Percentiles rank a stretch among this genome's conserved stretches.
Evolutionary conservation across 2,329 filamentous ascomycete genomes (phyloP).

Genomic region (Chalaropsis ovoidea): DNA sequence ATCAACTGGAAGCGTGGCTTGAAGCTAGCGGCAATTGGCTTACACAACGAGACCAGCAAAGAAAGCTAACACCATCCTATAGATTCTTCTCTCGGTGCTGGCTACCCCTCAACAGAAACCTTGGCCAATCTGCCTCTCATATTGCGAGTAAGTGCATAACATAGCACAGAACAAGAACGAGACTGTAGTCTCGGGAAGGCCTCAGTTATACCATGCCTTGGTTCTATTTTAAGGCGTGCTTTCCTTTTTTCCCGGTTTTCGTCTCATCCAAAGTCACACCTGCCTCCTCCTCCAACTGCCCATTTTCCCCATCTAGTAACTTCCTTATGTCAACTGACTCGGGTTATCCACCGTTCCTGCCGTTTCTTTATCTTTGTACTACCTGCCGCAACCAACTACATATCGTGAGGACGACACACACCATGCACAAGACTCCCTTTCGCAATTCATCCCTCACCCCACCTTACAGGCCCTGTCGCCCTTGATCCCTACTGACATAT

Average conservation of each 20-base stretch:
- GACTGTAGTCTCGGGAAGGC: too few species aligned
- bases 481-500: too few species aligned
- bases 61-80: constrained; percentile 9
- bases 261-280: background rate
- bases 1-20: background rate
- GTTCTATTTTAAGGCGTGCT: background rate
- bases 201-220: background rate
- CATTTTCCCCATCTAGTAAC: background rate
- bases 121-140: constrained; percentile 28
- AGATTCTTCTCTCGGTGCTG: constrained; percentile 29
- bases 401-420: too few species aligned
- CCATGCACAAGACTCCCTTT: too few species aligned
- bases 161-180: background rate
- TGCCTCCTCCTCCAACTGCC: background rate
- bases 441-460: background rate
- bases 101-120: constrained; percentile 28
- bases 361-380: background rate
- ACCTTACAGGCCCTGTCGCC: background rate
- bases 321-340: background rate
- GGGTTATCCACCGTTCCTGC: background rate
- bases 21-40: background rate
- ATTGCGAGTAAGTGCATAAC: constrained; percentile 24
- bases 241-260: background rate
- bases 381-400: background rate
- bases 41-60: background rate